Percentiles rank a stretch among this genome's conserved stretches.
Evolutionary conservation across 1,139 yeast genomes (phyloP).

Genomic region (Lodderomyces orthopsilosis): DNA sequence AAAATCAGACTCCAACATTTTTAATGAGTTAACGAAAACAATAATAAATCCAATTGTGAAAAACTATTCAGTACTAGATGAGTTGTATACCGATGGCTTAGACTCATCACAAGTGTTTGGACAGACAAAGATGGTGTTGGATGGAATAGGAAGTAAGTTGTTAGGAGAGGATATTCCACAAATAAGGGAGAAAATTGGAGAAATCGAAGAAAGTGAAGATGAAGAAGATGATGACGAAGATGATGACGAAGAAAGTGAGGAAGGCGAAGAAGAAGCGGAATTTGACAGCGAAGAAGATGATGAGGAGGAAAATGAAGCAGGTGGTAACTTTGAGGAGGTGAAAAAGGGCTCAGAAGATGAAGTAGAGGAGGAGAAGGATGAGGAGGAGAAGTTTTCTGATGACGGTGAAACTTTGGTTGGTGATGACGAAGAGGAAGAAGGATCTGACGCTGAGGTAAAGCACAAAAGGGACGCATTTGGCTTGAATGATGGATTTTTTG

Average conservation of each 20-base stretch:
- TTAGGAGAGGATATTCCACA: slow-evolving; percentile 26
- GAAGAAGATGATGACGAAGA: slow-evolving; percentile 17
- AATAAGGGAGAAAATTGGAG: slow-evolving; percentile 13
- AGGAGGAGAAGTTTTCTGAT: slow-evolving; percentile 15
- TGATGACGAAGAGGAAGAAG: slow-evolving; percentile 11
- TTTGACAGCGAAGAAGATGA: slow-evolving; percentile 10
- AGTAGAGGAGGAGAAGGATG: slow-evolving; percentile 19
- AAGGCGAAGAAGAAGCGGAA: slow-evolving; percentile 9
- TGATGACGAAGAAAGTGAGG: slow-evolving; percentile 14
- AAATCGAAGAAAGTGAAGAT: slow-evolving; percentile 17
- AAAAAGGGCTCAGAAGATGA: slow-evolving; percentile 19
- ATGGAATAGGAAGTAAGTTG: slow-evolving; percentile 33
- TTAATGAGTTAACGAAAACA: slow-evolving; percentile 46
- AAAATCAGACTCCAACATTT: slow-evolving; percentile 17
- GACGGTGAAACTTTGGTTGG: slow-evolving; percentile 12
- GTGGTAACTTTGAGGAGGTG: slow-evolving; percentile 13
- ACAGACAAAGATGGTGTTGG: slow-evolving; percentile 77
- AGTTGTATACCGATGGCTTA: slow-evolving; percentile 78
- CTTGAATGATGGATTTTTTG: slow-evolving; percentile 80
- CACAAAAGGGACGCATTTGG: slow-evolving; percentile 55
- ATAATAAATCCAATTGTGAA: slow-evolving; percentile 65
- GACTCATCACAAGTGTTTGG: slow-evolving; percentile 94
- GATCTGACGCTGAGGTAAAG: slow-evolving; percentile 20
- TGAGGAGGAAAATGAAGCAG: slow-evolving; percentile 10
- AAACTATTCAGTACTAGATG: slow-evolving; percentile 71